Evolutionary conservation across 2,329 filamentous ascomycete genomes (phyloP).

Genomic region (Fusarium sarcochroum): DNA sequence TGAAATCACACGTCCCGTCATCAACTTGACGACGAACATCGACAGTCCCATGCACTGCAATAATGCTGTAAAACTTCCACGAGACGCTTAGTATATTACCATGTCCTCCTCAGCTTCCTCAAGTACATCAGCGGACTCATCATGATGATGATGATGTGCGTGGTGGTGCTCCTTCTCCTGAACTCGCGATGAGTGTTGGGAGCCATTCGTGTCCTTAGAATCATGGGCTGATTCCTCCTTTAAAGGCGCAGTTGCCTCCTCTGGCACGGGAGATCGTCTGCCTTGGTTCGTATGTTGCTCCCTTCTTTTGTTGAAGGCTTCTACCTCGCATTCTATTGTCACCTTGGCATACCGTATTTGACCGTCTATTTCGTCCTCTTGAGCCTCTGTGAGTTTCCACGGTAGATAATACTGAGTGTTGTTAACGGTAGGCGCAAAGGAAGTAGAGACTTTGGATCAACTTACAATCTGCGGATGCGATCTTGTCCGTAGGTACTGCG

Average conservation of each 20-base stretch:
- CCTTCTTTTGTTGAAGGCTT: constrained; percentile 70
- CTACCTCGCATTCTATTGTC: constrained; percentile 74
- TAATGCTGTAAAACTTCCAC: background rate
- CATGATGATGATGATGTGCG: constrained; percentile 58
- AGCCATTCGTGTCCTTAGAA: constrained; percentile 11
- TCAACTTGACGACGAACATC: background rate
- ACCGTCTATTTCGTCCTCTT: constrained; percentile 78
- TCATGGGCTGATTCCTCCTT: constrained; percentile 27
- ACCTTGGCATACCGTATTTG: constrained; percentile 78
- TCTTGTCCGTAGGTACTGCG: constrained; percentile 80
- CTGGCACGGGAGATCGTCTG: constrained; percentile 10
- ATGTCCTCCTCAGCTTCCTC: constrained; percentile 90
- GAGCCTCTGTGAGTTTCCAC: constrained; percentile 78
- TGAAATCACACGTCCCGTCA: background rate
- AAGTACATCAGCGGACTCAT: constrained; percentile 82
- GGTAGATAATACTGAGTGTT: constrained; percentile 84
- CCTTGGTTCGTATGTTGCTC: constrained; percentile 52
- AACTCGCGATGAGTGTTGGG: constrained; percentile 14
- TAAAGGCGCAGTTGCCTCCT: constrained; percentile 28
- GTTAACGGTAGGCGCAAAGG: constrained; percentile 18
- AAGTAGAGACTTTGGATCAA: constrained; percentile 29
- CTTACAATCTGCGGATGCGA: constrained; percentile 81
- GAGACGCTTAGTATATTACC: constrained; percentile 80
- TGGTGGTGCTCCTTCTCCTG: constrained; percentile 31
- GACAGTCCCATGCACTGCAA: constrained; percentile 1